These are phyloP conservation scores for Aspergillus sp. DNA, from an alignment of 2,329 filamentous ascomycete genomes.

Conservation along the genomic window DNA sequence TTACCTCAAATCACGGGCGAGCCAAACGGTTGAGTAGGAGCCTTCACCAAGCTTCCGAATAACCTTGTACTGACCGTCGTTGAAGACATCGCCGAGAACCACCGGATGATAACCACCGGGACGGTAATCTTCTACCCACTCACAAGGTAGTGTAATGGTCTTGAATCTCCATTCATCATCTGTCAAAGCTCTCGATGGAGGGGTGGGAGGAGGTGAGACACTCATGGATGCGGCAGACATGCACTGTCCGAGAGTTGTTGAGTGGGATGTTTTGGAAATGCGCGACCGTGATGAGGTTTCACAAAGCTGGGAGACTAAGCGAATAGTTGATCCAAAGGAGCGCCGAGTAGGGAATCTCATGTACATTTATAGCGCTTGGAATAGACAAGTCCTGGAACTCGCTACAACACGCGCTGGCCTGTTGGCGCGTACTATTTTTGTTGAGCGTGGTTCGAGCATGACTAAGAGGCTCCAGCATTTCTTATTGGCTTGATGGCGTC, in stretches of 20 bases:
- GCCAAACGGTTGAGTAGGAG: conserved; percentile 47
- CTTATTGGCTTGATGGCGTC: not conserved
- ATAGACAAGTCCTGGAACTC: not conserved
- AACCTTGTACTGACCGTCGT: conserved; percentile 41
- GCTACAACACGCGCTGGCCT: not conserved
- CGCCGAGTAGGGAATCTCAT: not conserved
- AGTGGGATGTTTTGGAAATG: conserved; percentile 7
- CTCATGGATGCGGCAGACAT: conserved; percentile 11
- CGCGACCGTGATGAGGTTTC: conserved; percentile 5
- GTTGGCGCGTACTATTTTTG: conserved; percentile 2
- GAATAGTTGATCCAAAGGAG: conserved; percentile 9
- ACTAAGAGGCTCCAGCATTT: not conserved
- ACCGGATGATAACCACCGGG: conserved; percentile 47
- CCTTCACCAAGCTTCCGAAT: conserved; percentile 48
- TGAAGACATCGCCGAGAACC: conserved; percentile 40
- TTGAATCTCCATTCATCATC: conserved; percentile 16
- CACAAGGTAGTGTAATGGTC: conserved; percentile 18
- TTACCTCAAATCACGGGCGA: conserved; percentile 35
- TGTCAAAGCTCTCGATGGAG: conserved; percentile 8
- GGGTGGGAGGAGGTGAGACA: conserved; percentile 12
- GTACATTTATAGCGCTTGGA: conserved; percentile 8
- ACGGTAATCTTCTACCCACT: conserved; percentile 31
- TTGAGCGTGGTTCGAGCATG: not conserved
- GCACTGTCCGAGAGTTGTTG: conserved; percentile 9
- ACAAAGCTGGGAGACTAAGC: conserved; percentile 6